A percentile compares a stretch with the other conserved stretches of the same genome.
These are phyloP conservation scores for Claviceps arundinis DNA, from an alignment of 2,329 filamentous ascomycete genomes.

Conservation along the genomic window DNA sequence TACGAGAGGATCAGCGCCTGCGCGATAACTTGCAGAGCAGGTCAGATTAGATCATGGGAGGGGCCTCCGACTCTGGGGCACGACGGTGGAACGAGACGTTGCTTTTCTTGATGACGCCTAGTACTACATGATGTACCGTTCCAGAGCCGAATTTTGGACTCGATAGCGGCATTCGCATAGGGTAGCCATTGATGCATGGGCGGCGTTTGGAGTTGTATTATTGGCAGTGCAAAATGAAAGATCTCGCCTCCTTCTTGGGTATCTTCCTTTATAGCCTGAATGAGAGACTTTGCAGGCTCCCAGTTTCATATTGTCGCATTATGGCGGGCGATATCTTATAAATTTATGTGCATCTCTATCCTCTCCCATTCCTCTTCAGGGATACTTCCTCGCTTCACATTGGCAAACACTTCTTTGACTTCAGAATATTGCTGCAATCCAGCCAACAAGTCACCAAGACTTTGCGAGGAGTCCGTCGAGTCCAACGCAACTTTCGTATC, in stretches of 20 bases:
- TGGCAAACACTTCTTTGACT: constrained; percentile 70
- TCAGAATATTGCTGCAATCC: constrained; percentile 53
- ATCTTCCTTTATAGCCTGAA: no score
- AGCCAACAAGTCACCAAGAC: constrained; percentile 46
- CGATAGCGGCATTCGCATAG: background rate
- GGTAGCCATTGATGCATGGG: constrained; percentile 1
- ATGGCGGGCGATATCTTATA: constrained; percentile 13
- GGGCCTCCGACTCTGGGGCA: constrained; percentile 6
- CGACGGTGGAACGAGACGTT: no score
- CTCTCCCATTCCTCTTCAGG: constrained; percentile 40
- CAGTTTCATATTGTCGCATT: background rate
- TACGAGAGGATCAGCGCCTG: constrained; percentile 21
- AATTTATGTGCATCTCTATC: constrained; percentile 39
- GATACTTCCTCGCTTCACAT: constrained; percentile 40
- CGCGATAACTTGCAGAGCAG: constrained; percentile 12
- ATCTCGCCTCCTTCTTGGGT: background rate
- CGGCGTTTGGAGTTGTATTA: constrained; percentile 4
- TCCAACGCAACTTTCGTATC: constrained; percentile 59
- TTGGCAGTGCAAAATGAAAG: background rate
- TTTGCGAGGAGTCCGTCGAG: constrained; percentile 38
- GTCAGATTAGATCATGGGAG: constrained; percentile 12
- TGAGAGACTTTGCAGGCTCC: no score
- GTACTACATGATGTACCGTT: no score
- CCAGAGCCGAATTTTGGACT: background rate
- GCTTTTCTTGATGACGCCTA: no score